phyloP scores from a whole-genome alignment of 2,329 filamentous ascomycete genomes.

The Cordyceps tenuipes region DNA sequence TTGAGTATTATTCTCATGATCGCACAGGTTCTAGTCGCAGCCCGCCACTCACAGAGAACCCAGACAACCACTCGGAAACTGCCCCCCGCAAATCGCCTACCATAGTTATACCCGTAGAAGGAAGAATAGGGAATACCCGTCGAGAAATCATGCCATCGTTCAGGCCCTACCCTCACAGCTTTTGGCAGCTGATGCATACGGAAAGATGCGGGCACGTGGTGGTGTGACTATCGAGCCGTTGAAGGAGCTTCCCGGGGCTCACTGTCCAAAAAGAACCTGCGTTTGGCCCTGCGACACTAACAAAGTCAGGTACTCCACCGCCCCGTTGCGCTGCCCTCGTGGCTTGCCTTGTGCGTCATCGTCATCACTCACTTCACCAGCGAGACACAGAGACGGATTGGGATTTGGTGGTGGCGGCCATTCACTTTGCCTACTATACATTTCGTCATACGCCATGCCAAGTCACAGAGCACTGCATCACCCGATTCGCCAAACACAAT shows the following conservation, averaged over 20 bases:
- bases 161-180: background rate
- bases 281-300: background rate
- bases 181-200: background rate
- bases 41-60: background rate
- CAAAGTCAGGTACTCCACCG: background rate
- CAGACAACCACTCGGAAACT: no score
- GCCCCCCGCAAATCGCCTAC: background rate
- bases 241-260: background rate
- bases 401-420: background rate
- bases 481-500: background rate
- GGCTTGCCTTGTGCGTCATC: constrained; percentile 11
- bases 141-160: background rate
- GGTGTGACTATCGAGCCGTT: background rate
- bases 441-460: background rate
- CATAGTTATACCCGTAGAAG: background rate
- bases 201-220: constrained; percentile 8
- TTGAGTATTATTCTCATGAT: no score
- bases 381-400: no score
- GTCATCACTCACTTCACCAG: background rate
- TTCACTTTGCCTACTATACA: background rate
- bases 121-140: background rate
- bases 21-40: no score
- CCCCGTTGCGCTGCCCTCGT: background rate
- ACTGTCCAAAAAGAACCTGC: background rate
- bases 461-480: constrained; percentile 3